Evolutionary conservation across 805 yeast genomes (phyloP).

Genomic region (Teunomyces barrocoloradensis): DNA sequence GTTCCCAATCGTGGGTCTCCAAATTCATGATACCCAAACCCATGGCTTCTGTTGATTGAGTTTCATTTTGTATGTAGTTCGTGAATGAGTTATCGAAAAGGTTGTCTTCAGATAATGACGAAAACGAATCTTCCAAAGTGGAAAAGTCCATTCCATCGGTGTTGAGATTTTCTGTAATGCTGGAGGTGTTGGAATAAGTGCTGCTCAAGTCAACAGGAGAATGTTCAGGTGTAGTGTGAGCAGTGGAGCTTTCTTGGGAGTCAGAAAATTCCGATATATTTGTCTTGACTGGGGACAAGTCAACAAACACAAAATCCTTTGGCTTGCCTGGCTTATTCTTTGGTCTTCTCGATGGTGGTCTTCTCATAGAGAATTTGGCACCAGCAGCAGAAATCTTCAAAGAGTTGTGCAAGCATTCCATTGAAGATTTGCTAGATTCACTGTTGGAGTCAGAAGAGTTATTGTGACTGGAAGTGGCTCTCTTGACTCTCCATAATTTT

Average conservation of each 20-base stretch:
- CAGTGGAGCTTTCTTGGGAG: slow-evolving; percentile 3
- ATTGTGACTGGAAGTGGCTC: slow-evolving; percentile 12
- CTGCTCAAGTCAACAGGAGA: slow-evolving; percentile 2
- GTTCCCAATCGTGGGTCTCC: slow-evolving; percentile 15
- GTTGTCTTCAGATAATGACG: slow-evolving; percentile 16
- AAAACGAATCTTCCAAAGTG: slow-evolving; percentile 16
- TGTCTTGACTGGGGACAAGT: slow-evolving; percentile 37
- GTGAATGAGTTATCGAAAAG: slow-evolving; percentile 13
- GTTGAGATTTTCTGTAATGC: not conserved
- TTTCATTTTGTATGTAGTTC: slow-evolving; percentile 11
- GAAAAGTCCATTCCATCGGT: slow-evolving; percentile 12
- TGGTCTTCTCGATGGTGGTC: slow-evolving; percentile 44
- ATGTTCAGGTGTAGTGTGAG: slow-evolving; percentile 6
- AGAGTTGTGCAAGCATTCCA: slow-evolving; percentile 43
- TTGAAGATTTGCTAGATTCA: slow-evolving; percentile 14
- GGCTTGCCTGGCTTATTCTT: slow-evolving; percentile 45
- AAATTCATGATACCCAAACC: slow-evolving; percentile 32
- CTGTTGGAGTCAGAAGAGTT: slow-evolving; percentile 10
- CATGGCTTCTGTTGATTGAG: slow-evolving; percentile 1
- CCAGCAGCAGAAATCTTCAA: slow-evolving; percentile 41
- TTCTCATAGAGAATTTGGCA: slow-evolving; percentile 29
- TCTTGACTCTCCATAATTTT: slow-evolving; percentile 45
- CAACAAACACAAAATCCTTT: slow-evolving; percentile 45
- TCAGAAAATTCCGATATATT: slow-evolving; percentile 8
- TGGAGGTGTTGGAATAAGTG: slow-evolving; percentile 3